Conservation (phyloP, 306 rosid species). For the Ziziphus jujuba region DNA sequence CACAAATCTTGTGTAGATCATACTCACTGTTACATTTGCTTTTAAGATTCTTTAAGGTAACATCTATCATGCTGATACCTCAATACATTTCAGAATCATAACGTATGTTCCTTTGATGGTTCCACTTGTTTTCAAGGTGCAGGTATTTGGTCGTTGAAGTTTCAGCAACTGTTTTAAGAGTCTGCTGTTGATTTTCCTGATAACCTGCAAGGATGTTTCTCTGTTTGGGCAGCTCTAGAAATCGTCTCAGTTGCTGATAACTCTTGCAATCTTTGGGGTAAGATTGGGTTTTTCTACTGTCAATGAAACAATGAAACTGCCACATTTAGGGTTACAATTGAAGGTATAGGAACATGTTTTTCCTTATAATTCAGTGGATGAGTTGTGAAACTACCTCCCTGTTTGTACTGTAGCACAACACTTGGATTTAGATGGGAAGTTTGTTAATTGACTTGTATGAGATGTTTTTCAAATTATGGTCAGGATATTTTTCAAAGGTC, state of each 20-base stretch:
- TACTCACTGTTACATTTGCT: neutral
- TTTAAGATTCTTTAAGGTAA: neutral
- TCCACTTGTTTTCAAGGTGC: constrained; percentile 1
- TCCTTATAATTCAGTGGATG: neutral
- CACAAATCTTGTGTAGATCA: neutral
- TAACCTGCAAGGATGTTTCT: neutral
- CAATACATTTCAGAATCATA: neutral
- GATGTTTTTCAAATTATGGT: no score
- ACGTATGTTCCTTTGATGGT: neutral
- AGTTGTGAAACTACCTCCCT: no score
- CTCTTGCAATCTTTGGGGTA: neutral
- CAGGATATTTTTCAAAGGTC: no score
- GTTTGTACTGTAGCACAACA: no score
- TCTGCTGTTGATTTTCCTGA: constrained; percentile 2
- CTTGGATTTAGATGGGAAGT: no score
- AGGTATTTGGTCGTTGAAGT: constrained; percentile 9
- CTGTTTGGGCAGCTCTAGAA: constrained; percentile 7
- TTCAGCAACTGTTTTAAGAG: neutral
- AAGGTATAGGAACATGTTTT: constrained; percentile 19
- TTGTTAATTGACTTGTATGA: no score
- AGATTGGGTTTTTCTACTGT: neutral
- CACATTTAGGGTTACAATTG: neutral
- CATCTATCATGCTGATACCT: constrained; percentile 1
- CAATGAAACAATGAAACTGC: neutral
- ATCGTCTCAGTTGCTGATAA: constrained; percentile 10